Evolutionary conservation across 306 rosid species (phyloP).

Genomic region (Datisca glomerata): DNA sequence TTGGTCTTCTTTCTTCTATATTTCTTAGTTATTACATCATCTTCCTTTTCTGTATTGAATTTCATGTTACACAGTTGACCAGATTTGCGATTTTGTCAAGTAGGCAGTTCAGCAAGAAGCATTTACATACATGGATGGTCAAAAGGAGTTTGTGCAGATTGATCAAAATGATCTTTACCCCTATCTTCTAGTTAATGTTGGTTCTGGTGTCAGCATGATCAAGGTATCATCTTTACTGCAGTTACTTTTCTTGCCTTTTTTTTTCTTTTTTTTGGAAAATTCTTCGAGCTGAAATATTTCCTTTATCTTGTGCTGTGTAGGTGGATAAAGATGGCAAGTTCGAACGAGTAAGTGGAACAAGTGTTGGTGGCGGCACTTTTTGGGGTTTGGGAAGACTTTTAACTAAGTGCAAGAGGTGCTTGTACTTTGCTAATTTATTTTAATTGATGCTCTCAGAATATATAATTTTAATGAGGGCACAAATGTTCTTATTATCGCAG

Average conservation of each 20-base stretch:
- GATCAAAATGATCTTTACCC: conserved; percentile 77
- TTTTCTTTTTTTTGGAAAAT: background rate
- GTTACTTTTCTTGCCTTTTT: conserved; percentile 1
- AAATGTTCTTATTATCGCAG: conserved; percentile 28
- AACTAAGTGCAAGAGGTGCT: conserved; percentile 75
- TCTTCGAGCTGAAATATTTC: conserved; percentile 4
- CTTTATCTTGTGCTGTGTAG: conserved; percentile 27
- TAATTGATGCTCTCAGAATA: conserved; percentile 4
- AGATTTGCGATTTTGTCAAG: conserved; percentile 17
- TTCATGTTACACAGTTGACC: too few species aligned
- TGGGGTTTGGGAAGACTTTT: conserved; percentile 96
- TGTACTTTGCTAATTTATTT: conserved; percentile 7
- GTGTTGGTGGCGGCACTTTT: conserved; percentile 95
- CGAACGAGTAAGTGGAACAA: conserved; percentile 97
- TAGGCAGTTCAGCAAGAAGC: conserved; percentile 82
- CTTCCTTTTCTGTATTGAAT: too few species aligned
- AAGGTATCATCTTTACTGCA: conserved; percentile 41
- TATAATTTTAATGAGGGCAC: background rate
- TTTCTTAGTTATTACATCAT: too few species aligned
- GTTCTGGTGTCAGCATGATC: conserved; percentile 97
- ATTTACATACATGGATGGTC: conserved; percentile 57
- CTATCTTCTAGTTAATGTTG: conserved; percentile 86
- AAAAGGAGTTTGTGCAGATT: conserved; percentile 64
- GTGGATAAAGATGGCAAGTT: conserved; percentile 85
- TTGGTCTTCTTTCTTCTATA: too few species aligned